Evolutionary conservation across 371 early-diverging fungal species (phyloP).

Genomic region (Furculomyces boomerangus): DNA sequence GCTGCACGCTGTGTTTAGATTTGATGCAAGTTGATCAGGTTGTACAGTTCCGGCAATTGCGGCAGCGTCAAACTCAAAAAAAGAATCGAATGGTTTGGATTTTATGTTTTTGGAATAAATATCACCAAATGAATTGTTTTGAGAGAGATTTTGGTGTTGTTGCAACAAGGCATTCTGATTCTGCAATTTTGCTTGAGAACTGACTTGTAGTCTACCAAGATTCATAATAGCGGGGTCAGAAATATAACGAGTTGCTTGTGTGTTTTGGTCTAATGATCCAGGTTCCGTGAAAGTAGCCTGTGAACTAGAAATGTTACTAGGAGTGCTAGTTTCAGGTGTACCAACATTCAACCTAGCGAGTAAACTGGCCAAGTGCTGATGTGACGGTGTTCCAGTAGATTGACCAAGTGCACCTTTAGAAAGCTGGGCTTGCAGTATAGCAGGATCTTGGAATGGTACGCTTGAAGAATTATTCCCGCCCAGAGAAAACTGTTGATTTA

Average conservation of each 20-base stretch:
- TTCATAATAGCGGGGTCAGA: constrained; percentile 2
- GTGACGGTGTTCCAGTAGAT: neutral
- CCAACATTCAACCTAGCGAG: neutral
- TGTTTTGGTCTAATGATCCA: neutral
- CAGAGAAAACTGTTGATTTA: neutral
- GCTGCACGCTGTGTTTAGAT: neutral
- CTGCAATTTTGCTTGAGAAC: too few species aligned
- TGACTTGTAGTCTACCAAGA: too few species aligned
- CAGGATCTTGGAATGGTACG: constrained; percentile 2
- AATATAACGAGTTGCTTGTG: neutral
- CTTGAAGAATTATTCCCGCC: neutral
- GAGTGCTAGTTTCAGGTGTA: neutral
- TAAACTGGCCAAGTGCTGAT: neutral
- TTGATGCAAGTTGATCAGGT: neutral
- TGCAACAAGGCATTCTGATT: too few species aligned
- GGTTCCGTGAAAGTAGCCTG: too few species aligned
- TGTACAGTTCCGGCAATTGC: neutral
- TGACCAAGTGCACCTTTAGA: neutral
- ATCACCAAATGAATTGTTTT: too few species aligned
- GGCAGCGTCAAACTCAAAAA: constrained; percentile 1
- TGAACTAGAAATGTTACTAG: neutral
- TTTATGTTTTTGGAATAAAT: neutral
- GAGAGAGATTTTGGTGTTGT: too few species aligned
- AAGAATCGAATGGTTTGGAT: neutral
- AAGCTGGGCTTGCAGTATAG: constrained; percentile 1